Evolutionary conservation across 1,139 yeast species (phyloP), one percentile per base, ranked within the genome.

Genomic region (Wickerhamomyces sp.): DNA sequence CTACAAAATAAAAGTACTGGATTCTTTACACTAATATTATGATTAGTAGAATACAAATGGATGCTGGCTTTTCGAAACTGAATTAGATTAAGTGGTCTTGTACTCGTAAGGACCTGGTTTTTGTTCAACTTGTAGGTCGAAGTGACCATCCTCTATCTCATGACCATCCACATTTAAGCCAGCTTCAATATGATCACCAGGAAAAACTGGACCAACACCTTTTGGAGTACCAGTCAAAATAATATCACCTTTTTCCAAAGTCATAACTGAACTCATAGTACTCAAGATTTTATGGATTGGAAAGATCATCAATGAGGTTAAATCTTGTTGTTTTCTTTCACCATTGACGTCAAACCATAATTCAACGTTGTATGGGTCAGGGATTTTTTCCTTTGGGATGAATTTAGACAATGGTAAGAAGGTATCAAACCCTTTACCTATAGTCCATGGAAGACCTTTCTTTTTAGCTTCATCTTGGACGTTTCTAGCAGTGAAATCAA

Each of bases 191-290:
- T 65, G 65, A 63, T 93, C 98, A 8, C 97, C 98, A 1, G 95
- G 84, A 10, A 64, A 67, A 41, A 91, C 69, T 35, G 75, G 71
- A 11, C 98, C 97, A 10, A 93, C 99, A n/a, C 99, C 99, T 66
- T 91, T 89, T 39, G 99, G 99, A 1, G 99, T 93, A 13, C 99
- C 99, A 0, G 98, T 93, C 49, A 91, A 73, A 48, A 93, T 84
- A 56, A 93, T 75, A 62, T 93, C 98, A 27, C 97, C 97, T 49
- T 89, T 84, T 58, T 90, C 81, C 48, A 93, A 72, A 3, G 97
- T 88, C 94, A 93, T 91, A 56, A 89, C 82, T 15, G 83, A 69
- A 10, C 96, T 86, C 81, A 91, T 85, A 47, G 86, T 80, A 47
- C 86, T 76, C 53, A 93, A 72, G 51, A 94, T 83, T 55, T 78